A percentile compares a stretch with the other conserved stretches of the same genome.
These are phyloP conservation scores for Podospora tetraspora DNA, from an alignment of 495 filamentous ascomycete species.

Conservation along the genomic window DNA sequence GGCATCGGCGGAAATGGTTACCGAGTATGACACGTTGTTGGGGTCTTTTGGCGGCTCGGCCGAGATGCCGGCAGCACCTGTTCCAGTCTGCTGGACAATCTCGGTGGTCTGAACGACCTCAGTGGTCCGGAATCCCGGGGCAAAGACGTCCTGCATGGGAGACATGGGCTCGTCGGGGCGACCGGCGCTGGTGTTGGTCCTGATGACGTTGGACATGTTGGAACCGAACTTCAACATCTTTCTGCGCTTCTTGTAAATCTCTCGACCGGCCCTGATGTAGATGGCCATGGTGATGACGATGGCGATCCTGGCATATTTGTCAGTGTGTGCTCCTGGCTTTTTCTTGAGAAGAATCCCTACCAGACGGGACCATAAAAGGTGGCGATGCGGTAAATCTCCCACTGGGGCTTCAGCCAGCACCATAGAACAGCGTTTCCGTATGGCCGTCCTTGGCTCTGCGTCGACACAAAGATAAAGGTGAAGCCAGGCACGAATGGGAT, in stretches of 20 bases:
- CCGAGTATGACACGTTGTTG: slow-evolving; percentile 39
- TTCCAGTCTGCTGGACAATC: slow-evolving; percentile 18
- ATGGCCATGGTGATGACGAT: slow-evolving; percentile 66
- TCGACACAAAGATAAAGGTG: slow-evolving; percentile 56
- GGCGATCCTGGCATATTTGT: slow-evolving; percentile 42
- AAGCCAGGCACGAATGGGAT: slow-evolving; percentile 66
- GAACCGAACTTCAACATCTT: slow-evolving; percentile 40
- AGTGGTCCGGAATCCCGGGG: slow-evolving; percentile 50
- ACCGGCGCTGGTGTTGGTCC: slow-evolving; percentile 4
- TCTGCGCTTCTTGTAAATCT: slow-evolving; percentile 58
- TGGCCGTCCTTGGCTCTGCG: slow-evolving; percentile 45
- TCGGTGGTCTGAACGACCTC: slow-evolving; percentile 51
- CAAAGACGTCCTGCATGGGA: slow-evolving; percentile 33
- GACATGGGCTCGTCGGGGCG: slow-evolving; percentile 12
- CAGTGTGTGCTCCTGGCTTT: neutral
- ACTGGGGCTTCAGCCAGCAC: slow-evolving; percentile 69
- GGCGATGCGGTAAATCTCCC: slow-evolving; percentile 69
- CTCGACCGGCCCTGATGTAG: slow-evolving; percentile 64
- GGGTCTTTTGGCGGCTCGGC: slow-evolving; percentile 18
- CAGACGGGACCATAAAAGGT: slow-evolving; percentile 82
- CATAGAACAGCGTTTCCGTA: slow-evolving; percentile 79
- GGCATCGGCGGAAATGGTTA: slow-evolving; percentile 42
- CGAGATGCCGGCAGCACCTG: neutral
- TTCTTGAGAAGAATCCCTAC: slow-evolving; percentile 35
- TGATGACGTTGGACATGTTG: slow-evolving; percentile 29